Base-by-base conservation (phyloP, 768 basidiomycete genomes). In the Harrya chromipes region DNA sequence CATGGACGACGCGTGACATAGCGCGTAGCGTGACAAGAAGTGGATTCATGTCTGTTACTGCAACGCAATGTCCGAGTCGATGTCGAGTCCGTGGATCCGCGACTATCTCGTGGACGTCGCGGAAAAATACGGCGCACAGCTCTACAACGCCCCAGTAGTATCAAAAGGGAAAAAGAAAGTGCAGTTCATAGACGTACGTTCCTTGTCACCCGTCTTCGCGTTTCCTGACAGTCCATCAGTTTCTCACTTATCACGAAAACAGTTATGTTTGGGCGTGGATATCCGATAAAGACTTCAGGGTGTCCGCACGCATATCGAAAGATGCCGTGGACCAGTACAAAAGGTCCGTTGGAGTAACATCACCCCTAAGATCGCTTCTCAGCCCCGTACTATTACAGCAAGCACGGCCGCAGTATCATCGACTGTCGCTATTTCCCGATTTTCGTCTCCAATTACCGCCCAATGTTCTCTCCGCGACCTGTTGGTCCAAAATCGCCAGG, bases 241-340 rank as follows among this genome's bases (percentile, higher is more conserved):
- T 85, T 54, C 64, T 87, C 21, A 82, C 81, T 7, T 79, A 71
- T 54, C 73, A 72, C 17, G 57, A 60, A 6, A 60, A 73, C 31
- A 71, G 75, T 38, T 69, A 72, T n/a, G 60, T 87, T 16, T 90
- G 87, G 86, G 85, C 79, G 1, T 67, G 69, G 39, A 62, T 82
- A 13, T 86, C 85, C 2, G 87, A 90, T 64, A 82, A 78, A 58
- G 52, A 68, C 2, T 57, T 77, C 49, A 55, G 53, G 13, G 67
- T 87, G 16, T 76, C 81, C 4, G 73, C 81, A 4, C 78, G 78
- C 27, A 78, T 89, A 57, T 77, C 73, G 34, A 72, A 68, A 54
- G 70, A 77, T 6, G 84, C 84, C 1, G 65, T 81, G 13, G 58
- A 62, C 26, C 60, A 67, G 16, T 85, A 75, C 58, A 66, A 66